phyloP scores from a whole-genome alignment of 306 rosid genomes.

The Benincasa hispida region DNA sequence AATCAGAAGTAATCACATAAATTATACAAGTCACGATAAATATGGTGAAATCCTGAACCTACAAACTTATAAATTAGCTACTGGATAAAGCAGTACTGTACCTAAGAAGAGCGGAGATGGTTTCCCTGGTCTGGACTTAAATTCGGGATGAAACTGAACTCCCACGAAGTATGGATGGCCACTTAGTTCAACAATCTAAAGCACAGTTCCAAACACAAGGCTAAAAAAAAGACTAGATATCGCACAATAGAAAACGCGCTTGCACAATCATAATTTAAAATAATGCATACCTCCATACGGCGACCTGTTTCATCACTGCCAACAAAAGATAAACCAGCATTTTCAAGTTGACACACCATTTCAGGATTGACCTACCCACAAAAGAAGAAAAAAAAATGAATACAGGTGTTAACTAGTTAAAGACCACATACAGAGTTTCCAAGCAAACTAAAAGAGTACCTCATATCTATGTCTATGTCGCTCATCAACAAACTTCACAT shows the following conservation, averaged over 20 bases:
- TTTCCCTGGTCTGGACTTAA: conserved; percentile 77
- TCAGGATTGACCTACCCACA: conserved; percentile 30
- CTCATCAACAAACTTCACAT: conserved; percentile 26
- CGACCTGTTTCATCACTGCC: conserved; percentile 32
- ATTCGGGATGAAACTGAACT: conserved; percentile 91
- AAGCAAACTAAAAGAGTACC: conserved; percentile 14
- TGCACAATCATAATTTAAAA: neutral
- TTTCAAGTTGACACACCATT: conserved; percentile 35
- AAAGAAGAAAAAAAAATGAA: neutral
- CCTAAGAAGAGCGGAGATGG: conserved; percentile 83
- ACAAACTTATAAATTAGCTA: neutral
- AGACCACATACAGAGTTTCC: neutral
- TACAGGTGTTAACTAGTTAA: neutral
- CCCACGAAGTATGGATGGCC: conserved; percentile 85
- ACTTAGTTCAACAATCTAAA: conserved; percentile 72
- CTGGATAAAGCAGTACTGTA: conserved; percentile 6
- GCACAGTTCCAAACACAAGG: neutral
- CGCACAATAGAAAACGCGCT: neutral
- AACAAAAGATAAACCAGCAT: conserved; percentile 26
- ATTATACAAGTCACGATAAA: neutral
- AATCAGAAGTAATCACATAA: neutral
- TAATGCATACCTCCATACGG: conserved; percentile 35
- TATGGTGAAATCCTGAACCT: neutral
- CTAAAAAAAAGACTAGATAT: neutral
- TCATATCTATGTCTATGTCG: conserved; percentile 46